Percentiles rank a stretch among this genome's conserved stretches.
These are phyloP conservation scores for Ciborinia camelliae DNA, from an alignment of 2,329 filamentous ascomycete species.

Conservation along the genomic window DNA sequence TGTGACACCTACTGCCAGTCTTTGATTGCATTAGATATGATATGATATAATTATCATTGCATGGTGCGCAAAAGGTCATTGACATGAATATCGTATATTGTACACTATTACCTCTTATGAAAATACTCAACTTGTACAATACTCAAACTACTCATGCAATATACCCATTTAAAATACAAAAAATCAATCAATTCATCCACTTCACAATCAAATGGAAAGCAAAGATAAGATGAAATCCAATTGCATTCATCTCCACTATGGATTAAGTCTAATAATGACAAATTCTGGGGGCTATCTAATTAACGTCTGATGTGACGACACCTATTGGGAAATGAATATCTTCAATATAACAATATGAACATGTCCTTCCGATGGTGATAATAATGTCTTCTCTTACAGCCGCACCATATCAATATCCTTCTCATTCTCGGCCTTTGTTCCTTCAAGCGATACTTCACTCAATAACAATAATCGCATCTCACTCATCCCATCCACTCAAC, in stretches of 20 bases:
- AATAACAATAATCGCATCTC: not conserved
- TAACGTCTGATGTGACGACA: not conserved
- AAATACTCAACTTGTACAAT: not conserved
- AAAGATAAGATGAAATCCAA: too few relatives aligned
- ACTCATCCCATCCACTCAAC: not conserved
- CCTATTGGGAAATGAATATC: not conserved
- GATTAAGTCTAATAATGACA: conserved; percentile 2
- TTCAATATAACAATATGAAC: conserved; percentile 4
- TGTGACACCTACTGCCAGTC: not conserved
- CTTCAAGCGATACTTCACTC: not conserved
- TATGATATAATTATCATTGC: not conserved
- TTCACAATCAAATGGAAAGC: not conserved
- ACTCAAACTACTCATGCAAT: not conserved
- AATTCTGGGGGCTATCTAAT: not conserved
- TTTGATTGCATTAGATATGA: not conserved
- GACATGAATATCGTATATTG: not conserved
- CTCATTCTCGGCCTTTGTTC: too few relatives aligned
- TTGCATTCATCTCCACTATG: not conserved
- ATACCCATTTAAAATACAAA: not conserved
- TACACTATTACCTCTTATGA: not conserved
- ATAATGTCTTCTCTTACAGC: not conserved
- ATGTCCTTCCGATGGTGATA: not conserved
- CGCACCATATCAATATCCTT: not conserved
- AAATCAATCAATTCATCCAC: not conserved
- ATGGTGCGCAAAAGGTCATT: not conserved